These are phyloP conservation scores for Epichloe sibirici DNA, from an alignment of 2,329 filamentous ascomycete species.

Conservation along the genomic window DNA sequence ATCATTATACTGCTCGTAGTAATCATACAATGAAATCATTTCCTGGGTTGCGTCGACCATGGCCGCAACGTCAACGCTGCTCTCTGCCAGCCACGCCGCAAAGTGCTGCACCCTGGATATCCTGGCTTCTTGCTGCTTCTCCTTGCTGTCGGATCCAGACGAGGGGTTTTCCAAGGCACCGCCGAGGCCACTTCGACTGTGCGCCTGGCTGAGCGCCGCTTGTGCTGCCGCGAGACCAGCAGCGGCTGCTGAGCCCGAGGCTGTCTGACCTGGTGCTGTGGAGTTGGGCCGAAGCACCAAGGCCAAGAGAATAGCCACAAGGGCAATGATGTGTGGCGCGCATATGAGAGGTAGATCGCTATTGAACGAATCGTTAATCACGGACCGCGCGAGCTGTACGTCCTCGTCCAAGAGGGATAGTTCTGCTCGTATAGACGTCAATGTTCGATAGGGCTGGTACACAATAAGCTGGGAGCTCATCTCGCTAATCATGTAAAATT, in stretches of 20 bases:
- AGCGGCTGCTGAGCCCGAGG: slow-evolving; percentile 20
- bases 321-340: slow-evolving; percentile 76
- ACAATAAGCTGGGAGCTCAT: slow-evolving; percentile 83
- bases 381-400: slow-evolving; percentile 60
- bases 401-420: slow-evolving; percentile 69
- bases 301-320: slow-evolving; percentile 72
- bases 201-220: slow-evolving; percentile 35
- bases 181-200: slow-evolving; percentile 18
- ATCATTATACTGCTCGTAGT: slow-evolving; percentile 48
- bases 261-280: slow-evolving; percentile 16
- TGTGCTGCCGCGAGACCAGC: slow-evolving; percentile 38
- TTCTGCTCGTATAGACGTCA: slow-evolving; percentile 57
- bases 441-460: slow-evolving; percentile 78
- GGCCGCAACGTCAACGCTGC: slow-evolving; percentile 69
- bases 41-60: slow-evolving; percentile 87
- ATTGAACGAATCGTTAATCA: slow-evolving; percentile 87
- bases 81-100: slow-evolving; percentile 74
- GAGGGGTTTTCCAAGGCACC: slow-evolving; percentile 6
- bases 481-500: slow-evolving; percentile 84
- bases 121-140: slow-evolving; percentile 39
- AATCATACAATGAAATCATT: slow-evolving; percentile 79
- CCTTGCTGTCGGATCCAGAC: slow-evolving; percentile 24
- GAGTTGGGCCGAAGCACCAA: slow-evolving; percentile 61
- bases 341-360: slow-evolving; percentile 82
- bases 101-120: slow-evolving; percentile 54